Percentiles rank a stretch among this genome's conserved stretches.
Evolutionary conservation across 2,329 filamentous ascomycete species (phyloP).

Genomic region (Plectosphaerella sp.): DNA sequence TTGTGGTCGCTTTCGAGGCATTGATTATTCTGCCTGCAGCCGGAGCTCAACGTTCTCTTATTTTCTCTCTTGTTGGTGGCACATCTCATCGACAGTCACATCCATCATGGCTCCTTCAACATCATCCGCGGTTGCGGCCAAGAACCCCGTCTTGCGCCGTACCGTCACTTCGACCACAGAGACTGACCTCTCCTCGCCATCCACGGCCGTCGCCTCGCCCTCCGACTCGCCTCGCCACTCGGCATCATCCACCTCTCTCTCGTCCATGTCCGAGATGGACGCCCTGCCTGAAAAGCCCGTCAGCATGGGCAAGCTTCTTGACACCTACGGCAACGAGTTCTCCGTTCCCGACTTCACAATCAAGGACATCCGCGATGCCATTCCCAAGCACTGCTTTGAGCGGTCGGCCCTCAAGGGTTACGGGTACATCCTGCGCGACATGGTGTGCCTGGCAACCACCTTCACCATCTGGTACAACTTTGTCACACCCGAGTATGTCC

Average conservation of each 20-base stretch:
- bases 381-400: slow-evolving; percentile 95
- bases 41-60: background rate
- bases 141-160: slow-evolving; percentile 41
- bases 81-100: background rate
- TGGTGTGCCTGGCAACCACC: slow-evolving; percentile 65
- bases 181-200: slow-evolving; percentile 44
- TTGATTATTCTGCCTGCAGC: background rate
- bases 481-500: slow-evolving; percentile 78
- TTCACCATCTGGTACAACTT: slow-evolving; percentile 89
- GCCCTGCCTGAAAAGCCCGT: slow-evolving; percentile 38
- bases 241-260: slow-evolving; percentile 85
- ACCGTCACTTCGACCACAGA: slow-evolving; percentile 37
- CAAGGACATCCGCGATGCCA: slow-evolving; percentile 95
- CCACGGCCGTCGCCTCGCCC: slow-evolving; percentile 54
- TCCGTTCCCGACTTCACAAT: slow-evolving; percentile 92
- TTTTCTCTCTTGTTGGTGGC: background rate
- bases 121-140: slow-evolving; percentile 35
- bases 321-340: slow-evolving; percentile 95
- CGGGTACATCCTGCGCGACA: slow-evolving; percentile 79
- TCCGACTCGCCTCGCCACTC: slow-evolving; percentile 56
- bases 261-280: slow-evolving; percentile 71
- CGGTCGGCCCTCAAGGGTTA: slow-evolving; percentile 74
- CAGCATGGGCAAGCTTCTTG: slow-evolving; percentile 64
- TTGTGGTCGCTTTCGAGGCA: background rate
- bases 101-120: slow-evolving; percentile 41